phyloP scores from a whole-genome alignment of 1,284 basidiomycete species.

The Apiotrichum montevideense region DNA sequence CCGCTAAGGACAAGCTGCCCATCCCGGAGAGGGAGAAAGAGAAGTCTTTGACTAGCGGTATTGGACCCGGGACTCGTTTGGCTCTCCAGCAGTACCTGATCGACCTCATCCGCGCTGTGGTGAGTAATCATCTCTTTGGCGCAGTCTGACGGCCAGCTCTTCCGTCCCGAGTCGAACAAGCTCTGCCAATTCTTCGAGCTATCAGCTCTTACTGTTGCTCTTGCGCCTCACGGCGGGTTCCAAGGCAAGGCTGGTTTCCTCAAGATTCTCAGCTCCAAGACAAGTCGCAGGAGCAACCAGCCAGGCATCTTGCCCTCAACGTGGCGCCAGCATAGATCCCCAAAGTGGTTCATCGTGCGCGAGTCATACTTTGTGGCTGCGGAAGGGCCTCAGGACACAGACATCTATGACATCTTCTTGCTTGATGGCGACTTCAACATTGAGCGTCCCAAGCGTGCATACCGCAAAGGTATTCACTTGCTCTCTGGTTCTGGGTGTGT shows the following conservation, averaged over 20 bases:
- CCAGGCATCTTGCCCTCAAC: constrained; percentile 43
- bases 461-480: constrained; percentile 39
- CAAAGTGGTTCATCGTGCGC: constrained; percentile 87
- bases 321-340: constrained; percentile 65
- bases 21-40: constrained; percentile 14
- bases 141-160: constrained; percentile 61
- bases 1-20: background rate
- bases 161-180: constrained; percentile 87
- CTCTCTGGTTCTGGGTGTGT: constrained; percentile 23
- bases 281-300: constrained; percentile 49
- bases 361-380: constrained; percentile 88
- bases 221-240: constrained; percentile 74
- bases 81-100: constrained; percentile 84
- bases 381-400: constrained; percentile 74
- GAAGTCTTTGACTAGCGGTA: constrained; percentile 37
- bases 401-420: constrained; percentile 88
- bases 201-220: constrained; percentile 75
- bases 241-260: constrained; percentile 84
- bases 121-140: constrained; percentile 47
- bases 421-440: constrained; percentile 86
- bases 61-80: constrained; percentile 72
- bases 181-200: constrained; percentile 93
- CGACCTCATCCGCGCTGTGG: constrained; percentile 79
- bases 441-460: constrained; percentile 51
- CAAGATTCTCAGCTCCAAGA: constrained; percentile 48